These are phyloP conservation scores for Lotmaria passim DNA, from an alignment of 208 protist species.

Conservation along the genomic window DNA sequence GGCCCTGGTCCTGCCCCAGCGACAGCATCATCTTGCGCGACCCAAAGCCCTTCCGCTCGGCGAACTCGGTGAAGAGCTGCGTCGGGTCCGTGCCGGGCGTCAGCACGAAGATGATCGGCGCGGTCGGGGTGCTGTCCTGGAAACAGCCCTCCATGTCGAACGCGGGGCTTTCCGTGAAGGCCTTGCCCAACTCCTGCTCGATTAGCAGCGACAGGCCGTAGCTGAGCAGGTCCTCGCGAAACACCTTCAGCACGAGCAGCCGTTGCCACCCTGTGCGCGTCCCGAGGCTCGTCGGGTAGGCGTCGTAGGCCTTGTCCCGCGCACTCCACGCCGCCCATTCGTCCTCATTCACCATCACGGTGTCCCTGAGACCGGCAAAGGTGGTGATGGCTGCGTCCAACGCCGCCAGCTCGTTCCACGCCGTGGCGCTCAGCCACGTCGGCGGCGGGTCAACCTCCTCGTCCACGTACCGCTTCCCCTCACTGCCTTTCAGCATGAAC, in stretches of 20 bases:
- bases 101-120: constrained; percentile 96
- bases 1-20: constrained; percentile 96
- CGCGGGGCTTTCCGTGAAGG: constrained; percentile 89
- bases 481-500: constrained; percentile 91
- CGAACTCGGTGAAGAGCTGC: constrained; percentile 93
- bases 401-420: constrained; percentile 93
- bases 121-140: constrained; percentile 85
- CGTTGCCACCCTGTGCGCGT: constrained; percentile 71
- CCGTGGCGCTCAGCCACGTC: constrained; percentile 85
- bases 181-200: constrained; percentile 79
- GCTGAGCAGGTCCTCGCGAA: constrained; percentile 92
- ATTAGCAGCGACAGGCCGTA: constrained; percentile 86
- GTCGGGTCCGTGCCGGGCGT: constrained; percentile 95
- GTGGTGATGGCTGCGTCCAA: constrained; percentile 79
- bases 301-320: constrained; percentile 83
- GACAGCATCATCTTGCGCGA: constrained; percentile 92
- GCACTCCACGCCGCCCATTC: constrained; percentile 92
- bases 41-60: constrained; percentile 90
- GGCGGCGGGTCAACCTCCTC: constrained; percentile 77
- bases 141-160: constrained; percentile 93
- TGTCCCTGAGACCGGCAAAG: constrained; percentile 88
- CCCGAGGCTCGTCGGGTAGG: constrained; percentile 49
- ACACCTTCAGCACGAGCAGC: constrained; percentile 89
- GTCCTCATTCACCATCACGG: constrained; percentile 81
- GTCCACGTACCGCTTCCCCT: constrained; percentile 71